Evolutionary conservation across 2,329 filamentous ascomycete species (phyloP).

Genomic region (Phyllosticta citriasiana): DNA sequence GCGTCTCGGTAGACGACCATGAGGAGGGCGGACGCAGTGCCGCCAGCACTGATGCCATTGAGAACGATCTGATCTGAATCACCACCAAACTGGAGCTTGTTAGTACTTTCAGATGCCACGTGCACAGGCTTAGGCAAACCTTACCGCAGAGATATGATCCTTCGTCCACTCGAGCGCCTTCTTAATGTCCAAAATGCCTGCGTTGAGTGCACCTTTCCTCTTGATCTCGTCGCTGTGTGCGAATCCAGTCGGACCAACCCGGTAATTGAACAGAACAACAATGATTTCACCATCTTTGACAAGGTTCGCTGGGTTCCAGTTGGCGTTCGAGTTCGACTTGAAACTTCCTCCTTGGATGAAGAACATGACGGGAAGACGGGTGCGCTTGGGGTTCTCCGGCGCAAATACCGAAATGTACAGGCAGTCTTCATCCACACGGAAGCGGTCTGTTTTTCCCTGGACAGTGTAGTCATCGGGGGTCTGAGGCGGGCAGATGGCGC

Average conservation of each 20-base stretch:
- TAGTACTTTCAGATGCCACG: background rate
- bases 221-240: conserved; percentile 47
- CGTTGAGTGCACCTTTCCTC: conserved; percentile 42
- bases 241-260: conserved; percentile 48
- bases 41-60: conserved; percentile 41
- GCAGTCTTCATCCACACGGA: conserved; percentile 33
- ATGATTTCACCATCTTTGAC: conserved; percentile 51
- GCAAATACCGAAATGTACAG: conserved; percentile 42
- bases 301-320: conserved; percentile 45
- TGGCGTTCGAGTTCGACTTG: conserved; percentile 32
- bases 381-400: conserved; percentile 25
- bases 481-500: conserved; percentile 26
- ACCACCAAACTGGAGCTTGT: conserved; percentile 32
- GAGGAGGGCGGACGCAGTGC: conserved; percentile 45
- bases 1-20: conserved; percentile 37
- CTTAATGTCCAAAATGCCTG: conserved; percentile 43
- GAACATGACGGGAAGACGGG: conserved; percentile 39
- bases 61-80: conserved; percentile 38
- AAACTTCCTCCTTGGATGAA: conserved; percentile 50
- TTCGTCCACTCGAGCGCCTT: conserved; percentile 40
- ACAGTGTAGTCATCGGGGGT: conserved; percentile 17
- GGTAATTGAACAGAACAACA: conserved; percentile 47
- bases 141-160: conserved; percentile 30
- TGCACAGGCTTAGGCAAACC: background rate
- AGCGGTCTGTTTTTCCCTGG: conserved; percentile 9